phyloP scores from a whole-genome alignment of 768 basidiomycete species.

The Boletus edulis region DNA sequence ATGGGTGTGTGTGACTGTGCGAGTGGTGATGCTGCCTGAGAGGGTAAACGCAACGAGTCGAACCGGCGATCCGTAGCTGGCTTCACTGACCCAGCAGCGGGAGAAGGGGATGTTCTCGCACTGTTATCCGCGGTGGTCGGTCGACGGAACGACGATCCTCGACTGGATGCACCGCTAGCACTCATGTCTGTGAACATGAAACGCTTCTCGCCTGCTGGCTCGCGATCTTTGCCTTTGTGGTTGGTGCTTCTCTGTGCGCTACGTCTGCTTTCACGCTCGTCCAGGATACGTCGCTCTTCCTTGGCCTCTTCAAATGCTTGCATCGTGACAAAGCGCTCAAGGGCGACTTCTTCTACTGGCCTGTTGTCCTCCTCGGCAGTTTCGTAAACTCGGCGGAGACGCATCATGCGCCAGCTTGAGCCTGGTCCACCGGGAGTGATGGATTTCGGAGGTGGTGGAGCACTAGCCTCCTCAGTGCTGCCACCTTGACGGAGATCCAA shows the following conservation, averaged over 20 bases:
- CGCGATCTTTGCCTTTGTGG: constrained; percentile 38
- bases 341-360: constrained; percentile 71
- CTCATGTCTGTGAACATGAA: constrained; percentile 69
- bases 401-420: constrained; percentile 98
- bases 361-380: constrained; percentile 81
- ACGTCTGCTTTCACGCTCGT: constrained; percentile 70
- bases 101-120: constrained; percentile 56
- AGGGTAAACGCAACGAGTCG: constrained; percentile 60
- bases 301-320: constrained; percentile 87
- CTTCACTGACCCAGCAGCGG: constrained; percentile 25
- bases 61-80: constrained; percentile 49
- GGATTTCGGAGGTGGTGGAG: constrained; percentile 41
- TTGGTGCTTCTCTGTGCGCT: constrained; percentile 35
- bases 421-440: constrained; percentile 85
- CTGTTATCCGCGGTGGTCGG: constrained; percentile 65
- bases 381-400: constrained; percentile 86
- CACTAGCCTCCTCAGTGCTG: constrained; percentile 38
- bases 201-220: constrained; percentile 44
- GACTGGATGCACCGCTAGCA: constrained; percentile 64
- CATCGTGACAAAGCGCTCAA: constrained; percentile 85
- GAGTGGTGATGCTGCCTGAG: constrained; percentile 57
- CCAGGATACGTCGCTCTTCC: constrained; percentile 81
- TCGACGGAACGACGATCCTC: constrained; percentile 85
- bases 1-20: constrained; percentile 77
- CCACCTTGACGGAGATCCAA: constrained; percentile 48